Evolutionary conservation across 2,329 filamentous ascomycete species (phyloP), one percentile per base, ranked within the genome.

Genomic region (Boeremia exigua): DNA sequence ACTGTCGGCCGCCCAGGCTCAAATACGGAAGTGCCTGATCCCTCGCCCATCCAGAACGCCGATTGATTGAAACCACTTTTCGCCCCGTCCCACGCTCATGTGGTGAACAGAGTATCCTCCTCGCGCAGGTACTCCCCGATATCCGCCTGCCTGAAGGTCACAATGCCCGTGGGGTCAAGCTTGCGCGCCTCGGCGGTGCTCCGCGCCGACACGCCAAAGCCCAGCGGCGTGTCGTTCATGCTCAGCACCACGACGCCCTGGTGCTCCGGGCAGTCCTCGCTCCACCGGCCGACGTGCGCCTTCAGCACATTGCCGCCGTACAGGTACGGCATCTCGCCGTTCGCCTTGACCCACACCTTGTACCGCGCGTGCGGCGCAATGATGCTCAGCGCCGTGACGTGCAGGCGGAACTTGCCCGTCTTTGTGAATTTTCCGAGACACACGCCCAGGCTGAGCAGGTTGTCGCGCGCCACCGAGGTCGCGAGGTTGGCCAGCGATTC

Each of bases 341-440:
- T 98, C 56, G 88, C 85, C 79, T 96, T 96, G 65, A 99, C 88
- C 92, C 93, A 98, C 67, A 98, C 88, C 86, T 98, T 98, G 80
- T 96, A 96, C 56, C 95, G 84, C 39, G 94, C 94, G 76, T 97
- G 92, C 63, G 91, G 89, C 54, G 93, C 90, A 63, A 99, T 89
- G 61, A 97, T 86, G 61, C 92, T 89, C 55, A 99, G 82, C n/a
- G 85, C 90, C 1, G 94, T 98, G 72, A 98, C 91, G 80, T 97
- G 93, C 51, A 99, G 82, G 48, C 94, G 83, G 81, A 99, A 98
- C 77, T 98, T 97, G 61, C 92, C 92, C 4, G 92, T 91, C 82
- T 97, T 98, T 59, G 93, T 97, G 80, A 97, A 96, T 75, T 97
- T 96, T 70, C 92, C 92, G 11, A 98, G 79, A 74, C 93, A 97